phyloP scores from a whole-genome alignment of 805 yeast genomes.

The Ogataea populi-albae region DNA sequence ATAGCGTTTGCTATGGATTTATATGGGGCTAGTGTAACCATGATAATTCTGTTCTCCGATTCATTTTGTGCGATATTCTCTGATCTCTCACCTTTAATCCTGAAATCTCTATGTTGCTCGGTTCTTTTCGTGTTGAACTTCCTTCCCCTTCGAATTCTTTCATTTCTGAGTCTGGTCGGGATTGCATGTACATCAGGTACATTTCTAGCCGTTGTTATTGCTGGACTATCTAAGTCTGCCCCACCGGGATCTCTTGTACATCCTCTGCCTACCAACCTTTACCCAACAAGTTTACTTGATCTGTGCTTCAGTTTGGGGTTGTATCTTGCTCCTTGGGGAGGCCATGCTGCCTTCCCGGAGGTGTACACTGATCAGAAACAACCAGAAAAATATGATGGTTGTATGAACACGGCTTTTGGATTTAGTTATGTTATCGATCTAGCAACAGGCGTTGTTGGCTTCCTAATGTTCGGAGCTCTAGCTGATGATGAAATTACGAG shows the following conservation, averaged over 20 bases:
- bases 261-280: conserved; percentile 63
- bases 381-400: conserved; percentile 52
- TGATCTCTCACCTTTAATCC: conserved; percentile 34
- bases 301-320: conserved; percentile 63
- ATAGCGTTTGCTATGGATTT: conserved; percentile 53
- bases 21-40: conserved; percentile 57
- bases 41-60: conserved; percentile 59
- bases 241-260: conserved; percentile 73
- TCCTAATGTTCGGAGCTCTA: conserved; percentile 51
- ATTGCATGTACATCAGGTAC: conserved; percentile 67
- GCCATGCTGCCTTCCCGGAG: conserved; percentile 79
- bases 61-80: conserved; percentile 52
- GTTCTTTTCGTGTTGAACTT: conserved; percentile 49
- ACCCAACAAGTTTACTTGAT: conserved; percentile 54
- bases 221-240: conserved; percentile 59
- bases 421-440: conserved; percentile 60
- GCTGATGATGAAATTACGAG: conserved; percentile 53
- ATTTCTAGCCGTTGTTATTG: conserved; percentile 51
- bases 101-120: conserved; percentile 41
- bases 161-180: conserved; percentile 68
- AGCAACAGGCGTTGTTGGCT: conserved; percentile 64
- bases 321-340: conserved; percentile 80
- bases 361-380: conserved; percentile 69
- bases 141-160: conserved; percentile 69
- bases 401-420: conserved; percentile 56